Base-by-base conservation (phyloP, 2,329 filamentous ascomycete genomes). In the Lachnellula cervina region DNA sequence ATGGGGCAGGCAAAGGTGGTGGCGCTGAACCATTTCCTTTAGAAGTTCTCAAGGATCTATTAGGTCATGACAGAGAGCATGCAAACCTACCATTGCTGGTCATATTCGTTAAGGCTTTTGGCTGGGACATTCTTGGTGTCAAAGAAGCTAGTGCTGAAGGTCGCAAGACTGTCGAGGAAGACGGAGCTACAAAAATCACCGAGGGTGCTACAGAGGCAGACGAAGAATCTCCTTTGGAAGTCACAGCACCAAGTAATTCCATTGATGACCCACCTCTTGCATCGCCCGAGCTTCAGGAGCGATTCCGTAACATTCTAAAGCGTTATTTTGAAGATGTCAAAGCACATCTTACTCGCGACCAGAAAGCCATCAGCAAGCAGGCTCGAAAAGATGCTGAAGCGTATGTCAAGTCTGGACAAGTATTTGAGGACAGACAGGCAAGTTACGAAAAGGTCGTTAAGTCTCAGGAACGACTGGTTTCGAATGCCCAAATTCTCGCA, bases 391-490 rank as follows among this genome's bases (percentile, higher is more conserved):
- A 99, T 73, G 93, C 94, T 0, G 94, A 99, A 72, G 94, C 93
- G 5, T 99, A 99, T 66, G 93, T 99, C 66, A 97, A 97, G 68
- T 97, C 94, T 38, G 94, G 94, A 2, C 94, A 99, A 69, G 93
- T 99, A 5, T 97, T 99, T 62, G 94, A 99, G 70, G 94, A 99
- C 68, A 88, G 94, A 50, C 94, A 99, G 70, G 84, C 91, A 52
- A 97, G 92, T 68, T 96, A 95, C 64, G 95, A 99, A 70, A 97
- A 92, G 71, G 88, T 94, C 64, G 79, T 92, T 55, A 99, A 97
- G 72, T 81, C 88, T 0, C 90, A 97, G 68, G 94, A 99, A 70
- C 91, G 92, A 62, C 80, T 99, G 3, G 80, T 96, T 25, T 78
- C 90, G 21, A 97, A 96, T 71, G 91, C 93, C 0, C 95, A 99